Conservation (phyloP, 768 basidiomycete species). For the Tremella mesenterica region DNA sequence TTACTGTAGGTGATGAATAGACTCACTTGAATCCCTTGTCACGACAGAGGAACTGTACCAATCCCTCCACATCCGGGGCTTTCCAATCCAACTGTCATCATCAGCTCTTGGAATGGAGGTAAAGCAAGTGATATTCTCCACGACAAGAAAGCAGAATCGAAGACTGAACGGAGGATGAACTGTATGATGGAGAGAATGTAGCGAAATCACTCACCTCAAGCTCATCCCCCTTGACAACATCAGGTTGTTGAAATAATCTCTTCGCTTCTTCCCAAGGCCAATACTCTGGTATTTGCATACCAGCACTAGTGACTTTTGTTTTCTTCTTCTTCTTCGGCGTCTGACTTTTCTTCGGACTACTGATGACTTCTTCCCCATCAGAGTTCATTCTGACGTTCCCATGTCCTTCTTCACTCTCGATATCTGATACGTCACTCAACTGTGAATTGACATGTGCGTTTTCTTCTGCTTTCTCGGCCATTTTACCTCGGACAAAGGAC, state of each 20-base stretch:
- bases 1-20: too few relatives aligned
- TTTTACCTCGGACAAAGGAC: conserved; percentile 71
- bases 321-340: conserved; percentile 48
- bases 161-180: too few relatives aligned
- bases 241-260: conserved; percentile 77
- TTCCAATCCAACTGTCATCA: conserved; percentile 77
- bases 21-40: conserved; percentile 96
- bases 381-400: conserved; percentile 51
- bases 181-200: too few relatives aligned
- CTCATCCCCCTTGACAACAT: conserved; percentile 75
- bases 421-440: conserved; percentile 14
- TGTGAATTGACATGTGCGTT: conserved; percentile 33
- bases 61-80: conserved; percentile 80
- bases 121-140: too few relatives aligned
- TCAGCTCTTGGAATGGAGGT: neutral
- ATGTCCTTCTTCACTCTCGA: conserved; percentile 46
- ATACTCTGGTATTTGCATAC: conserved; percentile 73
- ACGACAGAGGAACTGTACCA: conserved; percentile 83
- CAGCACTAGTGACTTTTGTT: conserved; percentile 58
- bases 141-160: neutral
- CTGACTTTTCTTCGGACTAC: conserved; percentile 45
- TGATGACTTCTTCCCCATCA: conserved; percentile 27
- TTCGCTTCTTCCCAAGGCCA: conserved; percentile 98
- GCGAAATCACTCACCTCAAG: conserved; percentile 61
- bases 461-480: conserved; percentile 41